Evolutionary conservation across 129 eudicot genomes (phyloP), one percentile per base, ranked within the genome.

Genomic region (Flaveria trinervia): DNA sequence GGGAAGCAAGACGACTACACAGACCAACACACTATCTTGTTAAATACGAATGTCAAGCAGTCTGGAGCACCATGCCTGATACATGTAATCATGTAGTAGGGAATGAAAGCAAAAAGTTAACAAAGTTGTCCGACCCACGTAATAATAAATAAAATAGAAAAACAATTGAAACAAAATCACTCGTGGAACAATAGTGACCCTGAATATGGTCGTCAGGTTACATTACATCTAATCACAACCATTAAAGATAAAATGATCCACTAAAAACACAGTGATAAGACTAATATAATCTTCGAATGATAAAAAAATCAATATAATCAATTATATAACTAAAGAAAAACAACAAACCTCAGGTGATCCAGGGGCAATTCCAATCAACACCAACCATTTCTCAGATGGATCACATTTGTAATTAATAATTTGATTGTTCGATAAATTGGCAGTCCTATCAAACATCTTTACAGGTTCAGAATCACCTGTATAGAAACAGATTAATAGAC

Each of bases 351-450:
- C 99, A 50, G 94, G 84, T 57, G 99, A 91, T 41, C 99, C 99
- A 75, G 99, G 99, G 64, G 97, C 96, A 71, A 95, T 95, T 57
- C 97, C 99, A 84, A 95, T 95, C 87, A 95, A 80, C 59, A 95
- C 99, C 97, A 95, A 70, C 99, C 99, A 95, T 70, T 95, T 95
- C 72, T 95, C 99, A 18, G 96, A 83, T 55, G 97, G 97, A 79
- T 95, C 97, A 73, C 97, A 89, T 65, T 88, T 86, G 80, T 95
- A 95, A 73, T 95, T 95, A 73, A 95, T 91, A 16, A 95, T 91
- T 84, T 95, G 99, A 84, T 95, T 95, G 88, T 86, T 95, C 26
- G 96, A 85, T 68, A 95, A 75, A 81, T 95, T 91, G 75, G 96
- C 97, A 20, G 97, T 86, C 85, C 99, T 91, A 81, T 95, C 99